Conservation (phyloP, 2,329 filamentous ascomycete genomes). For the Phaeosphaeriaceae sp. region DNA sequence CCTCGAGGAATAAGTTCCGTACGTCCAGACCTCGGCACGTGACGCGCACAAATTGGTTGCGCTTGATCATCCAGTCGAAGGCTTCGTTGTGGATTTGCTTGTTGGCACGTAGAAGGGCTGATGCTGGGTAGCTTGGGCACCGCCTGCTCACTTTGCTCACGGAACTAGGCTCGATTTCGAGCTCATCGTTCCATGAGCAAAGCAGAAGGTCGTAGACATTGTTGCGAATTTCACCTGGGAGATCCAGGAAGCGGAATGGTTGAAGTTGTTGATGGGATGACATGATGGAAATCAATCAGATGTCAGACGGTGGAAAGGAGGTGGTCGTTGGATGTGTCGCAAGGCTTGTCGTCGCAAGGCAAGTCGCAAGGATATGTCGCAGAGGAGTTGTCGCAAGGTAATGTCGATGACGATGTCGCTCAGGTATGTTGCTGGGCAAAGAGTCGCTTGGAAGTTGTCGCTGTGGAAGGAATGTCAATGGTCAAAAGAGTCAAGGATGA, state of each 20-base stretch:
- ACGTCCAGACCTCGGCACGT: constrained; percentile 32
- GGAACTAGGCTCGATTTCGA: constrained; percentile 21
- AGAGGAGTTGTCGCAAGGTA: constrained; percentile 12
- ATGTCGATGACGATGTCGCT: constrained; percentile 14
- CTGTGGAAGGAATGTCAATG: constrained; percentile 20
- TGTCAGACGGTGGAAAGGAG: neutral
- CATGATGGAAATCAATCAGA: constrained; percentile 15
- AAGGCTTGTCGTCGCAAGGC: constrained; percentile 9
- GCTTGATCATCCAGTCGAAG: constrained; percentile 30
- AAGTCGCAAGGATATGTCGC: constrained; percentile 4
- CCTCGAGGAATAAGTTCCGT: constrained; percentile 26
- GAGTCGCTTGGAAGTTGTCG: constrained; percentile 24
- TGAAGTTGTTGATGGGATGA: constrained; percentile 18
- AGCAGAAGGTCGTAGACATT: constrained; percentile 34
- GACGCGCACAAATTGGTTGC: constrained; percentile 32
- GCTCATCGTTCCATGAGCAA: constrained; percentile 33
- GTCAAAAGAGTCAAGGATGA: constrained; percentile 6
- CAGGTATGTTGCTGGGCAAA: constrained; percentile 9
- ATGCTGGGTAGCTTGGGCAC: constrained; percentile 24
- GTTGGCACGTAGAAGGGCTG: constrained; percentile 32
- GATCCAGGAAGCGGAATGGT: constrained; percentile 35
- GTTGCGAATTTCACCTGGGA: constrained; percentile 36
- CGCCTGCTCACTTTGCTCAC: constrained; percentile 28
- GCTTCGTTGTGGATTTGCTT: constrained; percentile 38
- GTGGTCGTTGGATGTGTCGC: constrained; percentile 8